Conservation (phyloP, 2,329 filamentous ascomycete genomes). For the Purpureocillium lavendulum region DNA sequence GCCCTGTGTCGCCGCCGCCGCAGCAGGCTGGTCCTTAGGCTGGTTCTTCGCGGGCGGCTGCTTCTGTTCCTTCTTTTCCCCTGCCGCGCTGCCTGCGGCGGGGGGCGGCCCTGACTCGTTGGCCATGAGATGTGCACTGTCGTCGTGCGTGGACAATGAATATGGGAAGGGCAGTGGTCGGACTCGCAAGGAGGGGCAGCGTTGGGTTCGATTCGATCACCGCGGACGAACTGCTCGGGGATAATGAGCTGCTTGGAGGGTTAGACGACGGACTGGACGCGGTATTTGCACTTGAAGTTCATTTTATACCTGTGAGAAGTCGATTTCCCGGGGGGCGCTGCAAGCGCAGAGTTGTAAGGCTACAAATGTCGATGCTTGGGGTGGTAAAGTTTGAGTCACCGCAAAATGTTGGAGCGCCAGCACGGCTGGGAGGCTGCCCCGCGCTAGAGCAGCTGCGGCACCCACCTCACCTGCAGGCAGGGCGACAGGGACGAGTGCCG, state of each 20-base stretch:
- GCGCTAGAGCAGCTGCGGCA: slow-evolving; percentile 16
- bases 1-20: slow-evolving; percentile 4
- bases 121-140: slow-evolving; percentile 16
- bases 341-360: too few species aligned
- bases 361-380: slow-evolving; percentile 2
- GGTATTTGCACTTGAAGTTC: too few species aligned
- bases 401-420: slow-evolving; percentile 14
- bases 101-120: slow-evolving; percentile 19
- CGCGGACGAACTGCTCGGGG: too few species aligned
- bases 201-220: too few species aligned
- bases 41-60: slow-evolving; percentile 10
- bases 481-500: too few species aligned
- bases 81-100: slow-evolving; percentile 15
- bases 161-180: not conserved
- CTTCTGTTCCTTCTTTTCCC: slow-evolving; percentile 9
- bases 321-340: too few species aligned
- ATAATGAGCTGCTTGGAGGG: too few species aligned
- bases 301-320: too few species aligned
- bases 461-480: too few species aligned
- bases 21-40: slow-evolving; percentile 15
- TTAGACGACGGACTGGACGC: too few species aligned
- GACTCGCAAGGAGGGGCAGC: not conserved
- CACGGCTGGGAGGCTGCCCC: slow-evolving; percentile 16
- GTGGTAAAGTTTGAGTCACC: slow-evolving; percentile 23
- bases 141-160: not conserved